These are phyloP conservation scores for Trichoderma gracile DNA, from an alignment of 2,329 filamentous ascomycete genomes.

Conservation along the genomic window DNA sequence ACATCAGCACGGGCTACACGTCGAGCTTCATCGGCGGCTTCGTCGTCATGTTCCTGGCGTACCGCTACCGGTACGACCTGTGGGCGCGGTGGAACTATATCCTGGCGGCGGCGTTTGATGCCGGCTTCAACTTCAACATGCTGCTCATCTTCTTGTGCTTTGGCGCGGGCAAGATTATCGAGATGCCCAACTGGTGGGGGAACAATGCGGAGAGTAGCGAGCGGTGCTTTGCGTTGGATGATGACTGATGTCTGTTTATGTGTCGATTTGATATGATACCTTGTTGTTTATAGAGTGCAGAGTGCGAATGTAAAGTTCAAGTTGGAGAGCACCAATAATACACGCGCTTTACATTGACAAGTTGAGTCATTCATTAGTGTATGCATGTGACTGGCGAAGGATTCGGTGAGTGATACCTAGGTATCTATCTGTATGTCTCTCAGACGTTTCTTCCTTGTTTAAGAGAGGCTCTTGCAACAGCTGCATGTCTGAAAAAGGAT, in stretches of 20 bases:
- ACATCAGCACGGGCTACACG: conserved; percentile 60
- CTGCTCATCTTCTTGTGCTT: conserved; percentile 62
- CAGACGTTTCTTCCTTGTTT: no score
- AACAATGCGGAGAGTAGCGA: conserved; percentile 58
- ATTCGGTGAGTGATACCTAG: no score
- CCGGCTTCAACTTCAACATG: conserved; percentile 63
- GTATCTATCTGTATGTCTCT: no score
- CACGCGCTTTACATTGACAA: no score
- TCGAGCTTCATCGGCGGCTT: conserved; percentile 60
- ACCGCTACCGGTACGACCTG: conserved; percentile 55
- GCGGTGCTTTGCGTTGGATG: conserved; percentile 56
- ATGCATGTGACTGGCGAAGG: no score
- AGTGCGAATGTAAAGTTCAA: background rate
- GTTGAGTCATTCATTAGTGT: no score
- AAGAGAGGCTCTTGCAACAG: no score
- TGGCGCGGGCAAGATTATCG: conserved; percentile 55
- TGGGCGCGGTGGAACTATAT: conserved; percentile 65
- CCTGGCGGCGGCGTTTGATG: conserved; percentile 61
- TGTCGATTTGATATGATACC: conserved; percentile 13
- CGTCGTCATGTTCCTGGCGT: conserved; percentile 61
- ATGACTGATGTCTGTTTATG: conserved; percentile 11
- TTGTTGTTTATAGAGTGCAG: background rate
- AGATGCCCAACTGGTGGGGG: conserved; percentile 66
- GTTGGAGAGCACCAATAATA: no score
- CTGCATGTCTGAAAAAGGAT: no score